Conservation (phyloP, 2,329 filamentous ascomycete species). For the Alternaria sp. region DNA sequence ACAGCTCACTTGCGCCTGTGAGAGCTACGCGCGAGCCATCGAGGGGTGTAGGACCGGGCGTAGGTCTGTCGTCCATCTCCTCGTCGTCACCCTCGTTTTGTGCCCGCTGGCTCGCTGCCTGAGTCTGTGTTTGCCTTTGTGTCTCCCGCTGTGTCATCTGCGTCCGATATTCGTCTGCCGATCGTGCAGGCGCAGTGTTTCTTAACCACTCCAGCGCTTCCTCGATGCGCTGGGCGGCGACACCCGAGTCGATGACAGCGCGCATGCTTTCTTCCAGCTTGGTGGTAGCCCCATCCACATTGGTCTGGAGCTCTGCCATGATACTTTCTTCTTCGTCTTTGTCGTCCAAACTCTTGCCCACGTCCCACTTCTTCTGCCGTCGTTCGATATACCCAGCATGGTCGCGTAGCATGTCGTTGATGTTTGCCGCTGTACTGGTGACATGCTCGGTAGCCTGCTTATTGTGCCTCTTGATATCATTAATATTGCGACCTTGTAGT, state of each 20-base stretch:
- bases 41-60: conserved; percentile 48
- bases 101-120: conserved; percentile 26
- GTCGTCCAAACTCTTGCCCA: conserved; percentile 44
- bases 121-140: conserved; percentile 38
- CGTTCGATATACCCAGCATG: conserved; percentile 47
- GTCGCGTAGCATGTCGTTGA: conserved; percentile 61
- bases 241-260: conserved; percentile 62
- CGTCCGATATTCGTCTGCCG: conserved; percentile 41
- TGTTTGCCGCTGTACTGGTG: conserved; percentile 56
- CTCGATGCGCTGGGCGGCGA: conserved; percentile 54
- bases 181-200: conserved; percentile 39
- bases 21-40: conserved; percentile 42
- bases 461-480: conserved; percentile 57
- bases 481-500: conserved; percentile 52
- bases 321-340: conserved; percentile 48
- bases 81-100: conserved; percentile 20
- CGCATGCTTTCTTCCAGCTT: conserved; percentile 65
- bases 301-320: conserved; percentile 49
- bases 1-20: conserved; percentile 46
- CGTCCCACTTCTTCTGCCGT: conserved; percentile 43
- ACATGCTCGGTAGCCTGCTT: conserved; percentile 56
- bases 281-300: conserved; percentile 59
- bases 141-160: conserved; percentile 47
- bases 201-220: conserved; percentile 53
- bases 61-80: conserved; percentile 45